Evolutionary conservation across 352 stramenopile species (phyloP).

Genomic region (Globisporangium cylindrosporum): DNA sequence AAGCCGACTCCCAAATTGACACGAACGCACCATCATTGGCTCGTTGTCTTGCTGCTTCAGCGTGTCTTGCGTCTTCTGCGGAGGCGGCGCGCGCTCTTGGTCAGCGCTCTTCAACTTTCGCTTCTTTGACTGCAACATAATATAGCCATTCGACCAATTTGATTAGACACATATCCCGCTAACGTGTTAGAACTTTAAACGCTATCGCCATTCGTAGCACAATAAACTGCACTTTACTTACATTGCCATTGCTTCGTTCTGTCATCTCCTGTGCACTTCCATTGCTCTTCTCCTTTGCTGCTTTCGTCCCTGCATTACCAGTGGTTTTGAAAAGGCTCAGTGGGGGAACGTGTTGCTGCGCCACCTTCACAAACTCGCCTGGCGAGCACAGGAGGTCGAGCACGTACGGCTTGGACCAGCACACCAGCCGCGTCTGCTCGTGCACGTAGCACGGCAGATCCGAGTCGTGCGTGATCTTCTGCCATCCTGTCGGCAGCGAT

Average conservation of each 20-base stretch:
- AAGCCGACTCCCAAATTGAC: no score
- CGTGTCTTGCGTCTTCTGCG: slow-evolving; percentile 15
- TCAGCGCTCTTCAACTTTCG: slow-evolving; percentile 35
- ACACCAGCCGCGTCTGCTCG: slow-evolving; percentile 44
- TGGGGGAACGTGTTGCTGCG: slow-evolving; percentile 60
- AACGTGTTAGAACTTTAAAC: not conserved
- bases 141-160: not conserved
- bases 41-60: slow-evolving; percentile 17
- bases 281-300: not conserved
- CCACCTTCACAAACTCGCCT: slow-evolving; percentile 37
- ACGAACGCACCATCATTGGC: slow-evolving; percentile 33
- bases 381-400: slow-evolving; percentile 30
- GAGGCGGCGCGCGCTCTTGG: slow-evolving; percentile 7
- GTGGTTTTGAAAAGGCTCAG: slow-evolving; percentile 54
- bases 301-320: slow-evolving; percentile 4
- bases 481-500: slow-evolving; percentile 60
- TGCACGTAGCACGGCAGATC: slow-evolving; percentile 73
- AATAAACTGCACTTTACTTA: not conserved
- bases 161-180: not conserved
- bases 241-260: slow-evolving; percentile 8
- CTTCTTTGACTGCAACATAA: slow-evolving; percentile 32
- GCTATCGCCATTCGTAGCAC: not conserved
- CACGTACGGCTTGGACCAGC: slow-evolving; percentile 71
- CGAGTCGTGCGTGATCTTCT: slow-evolving; percentile 58
- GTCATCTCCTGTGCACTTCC: not conserved